Conservation (phyloP, 371 early-diverging fungal species). For the Mucor mucedo region DNA sequence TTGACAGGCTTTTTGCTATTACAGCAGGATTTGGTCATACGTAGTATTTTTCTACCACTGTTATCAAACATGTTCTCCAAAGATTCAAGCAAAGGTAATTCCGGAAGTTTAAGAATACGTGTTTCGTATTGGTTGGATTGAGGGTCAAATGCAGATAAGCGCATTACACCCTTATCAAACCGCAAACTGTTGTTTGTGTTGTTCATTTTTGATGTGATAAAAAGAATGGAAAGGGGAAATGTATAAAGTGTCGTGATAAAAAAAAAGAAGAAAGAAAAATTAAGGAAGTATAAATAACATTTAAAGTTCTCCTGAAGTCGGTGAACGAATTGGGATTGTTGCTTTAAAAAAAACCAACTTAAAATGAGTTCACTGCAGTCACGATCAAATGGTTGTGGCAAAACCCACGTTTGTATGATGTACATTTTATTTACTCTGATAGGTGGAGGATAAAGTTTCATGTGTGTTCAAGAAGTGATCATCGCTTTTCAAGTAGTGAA, state of each 20-base stretch:
- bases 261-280: not conserved
- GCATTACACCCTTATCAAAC: slow-evolving; percentile 42
- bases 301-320: too few relatives aligned
- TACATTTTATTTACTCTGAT: not conserved
- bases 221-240: slow-evolving; percentile 1
- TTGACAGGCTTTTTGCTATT: not conserved
- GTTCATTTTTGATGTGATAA: not conserved
- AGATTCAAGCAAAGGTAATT: slow-evolving; percentile 33
- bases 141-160: slow-evolving; percentile 40
- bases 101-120: slow-evolving; percentile 31
- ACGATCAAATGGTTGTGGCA: too few relatives aligned
- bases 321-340: too few relatives aligned
- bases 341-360: too few relatives aligned
- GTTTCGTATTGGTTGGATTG: slow-evolving; percentile 30
- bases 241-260: not conserved
- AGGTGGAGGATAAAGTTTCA: not conserved
- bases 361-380: too few relatives aligned
- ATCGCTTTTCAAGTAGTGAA: not conserved
- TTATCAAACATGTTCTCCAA: slow-evolving; percentile 33
- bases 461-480: not conserved
- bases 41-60: slow-evolving; percentile 1
- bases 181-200: slow-evolving; percentile 10
- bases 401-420: too few relatives aligned
- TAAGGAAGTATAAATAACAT: too few relatives aligned
- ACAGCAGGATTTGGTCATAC: slow-evolving; percentile 20